Evolutionary conservation across 331 rosid species (phyloP).

Genomic region (Prunus yedoensis): DNA sequence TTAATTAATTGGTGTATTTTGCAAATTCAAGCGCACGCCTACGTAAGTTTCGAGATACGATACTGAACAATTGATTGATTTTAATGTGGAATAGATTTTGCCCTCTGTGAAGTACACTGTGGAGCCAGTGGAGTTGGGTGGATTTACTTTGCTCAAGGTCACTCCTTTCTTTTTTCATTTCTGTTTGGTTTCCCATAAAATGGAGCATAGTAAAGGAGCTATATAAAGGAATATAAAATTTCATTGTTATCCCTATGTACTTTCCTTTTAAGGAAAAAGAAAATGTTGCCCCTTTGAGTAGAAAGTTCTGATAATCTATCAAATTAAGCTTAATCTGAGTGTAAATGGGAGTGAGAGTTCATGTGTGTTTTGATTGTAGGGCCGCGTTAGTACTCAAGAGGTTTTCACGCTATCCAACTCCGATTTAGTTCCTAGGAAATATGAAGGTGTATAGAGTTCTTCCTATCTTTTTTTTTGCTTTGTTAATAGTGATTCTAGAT

Average conservation of each 20-base stretch:
- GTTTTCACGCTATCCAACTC: conserved; percentile 89
- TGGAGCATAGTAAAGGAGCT: background rate
- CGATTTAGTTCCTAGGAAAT: conserved; percentile 88
- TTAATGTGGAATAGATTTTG: conserved; percentile 37
- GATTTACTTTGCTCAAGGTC: conserved; percentile 82
- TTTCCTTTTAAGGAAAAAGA: background rate
- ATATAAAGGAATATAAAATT: background rate
- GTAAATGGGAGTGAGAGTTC: background rate
- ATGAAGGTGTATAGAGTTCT: conserved; percentile 66
- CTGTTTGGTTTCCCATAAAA: background rate
- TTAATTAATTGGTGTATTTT: background rate
- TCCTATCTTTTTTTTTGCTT: background rate
- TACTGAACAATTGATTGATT: conserved; percentile 6
- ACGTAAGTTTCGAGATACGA: background rate
- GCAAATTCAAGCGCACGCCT: background rate
- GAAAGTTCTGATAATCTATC: background rate
- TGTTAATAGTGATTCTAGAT: background rate
- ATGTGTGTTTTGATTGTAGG: conserved; percentile 39
- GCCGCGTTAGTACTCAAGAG: conserved; percentile 74
- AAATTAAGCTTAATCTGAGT: background rate
- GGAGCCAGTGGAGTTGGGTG: conserved; percentile 65
- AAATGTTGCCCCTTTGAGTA: background rate
- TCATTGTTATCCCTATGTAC: background rate
- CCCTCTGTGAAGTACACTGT: conserved; percentile 18
- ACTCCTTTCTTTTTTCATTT: conserved; percentile 7